These are phyloP conservation scores for Leccinum boreale DNA, from an alignment of 768 basidiomycete genomes.

Conservation along the genomic window DNA sequence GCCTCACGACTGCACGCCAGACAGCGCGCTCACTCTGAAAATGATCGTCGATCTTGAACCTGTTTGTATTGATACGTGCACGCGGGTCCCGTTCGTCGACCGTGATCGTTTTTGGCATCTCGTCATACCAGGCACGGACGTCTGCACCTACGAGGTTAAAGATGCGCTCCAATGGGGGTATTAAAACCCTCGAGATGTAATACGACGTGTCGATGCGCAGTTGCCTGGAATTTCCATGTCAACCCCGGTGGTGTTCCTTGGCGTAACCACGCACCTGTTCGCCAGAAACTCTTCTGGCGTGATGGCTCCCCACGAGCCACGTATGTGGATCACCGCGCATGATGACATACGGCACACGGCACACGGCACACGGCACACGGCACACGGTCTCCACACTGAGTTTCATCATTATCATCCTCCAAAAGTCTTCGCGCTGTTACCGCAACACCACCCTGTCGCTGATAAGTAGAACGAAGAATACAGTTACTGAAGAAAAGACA, in stretches of 20 bases:
- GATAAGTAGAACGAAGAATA: not conserved
- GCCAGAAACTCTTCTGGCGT: conserved; percentile 69
- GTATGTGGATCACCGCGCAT: conserved; percentile 56
- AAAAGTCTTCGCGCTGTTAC: conserved; percentile 77
- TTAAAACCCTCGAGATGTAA: conserved; percentile 83
- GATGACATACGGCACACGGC: conserved; percentile 90
- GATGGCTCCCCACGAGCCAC: conserved; percentile 73
- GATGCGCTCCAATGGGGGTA: conserved; percentile 86
- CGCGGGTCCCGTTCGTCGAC: no score
- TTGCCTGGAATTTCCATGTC: conserved; percentile 40
- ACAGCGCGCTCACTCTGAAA: conserved; percentile 44
- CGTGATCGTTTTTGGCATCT: conserved; percentile 31
- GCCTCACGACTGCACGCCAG: conserved; percentile 61
- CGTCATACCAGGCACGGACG: conserved; percentile 80
- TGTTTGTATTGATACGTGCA: no score
- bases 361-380: no score
- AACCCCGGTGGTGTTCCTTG: not conserved
- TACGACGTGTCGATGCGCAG: conserved; percentile 80
- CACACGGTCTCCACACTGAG: conserved; percentile 93
- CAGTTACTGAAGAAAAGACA: not conserved
- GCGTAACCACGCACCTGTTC: conserved; percentile 45
- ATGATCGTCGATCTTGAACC: no score
- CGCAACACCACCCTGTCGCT: conserved; percentile 86
- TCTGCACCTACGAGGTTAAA: conserved; percentile 91
- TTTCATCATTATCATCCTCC: conserved; percentile 75